These are phyloP conservation scores for Aspergillus sp. DNA, from an alignment of 2,329 filamentous ascomycete species.

Conservation along the genomic window DNA sequence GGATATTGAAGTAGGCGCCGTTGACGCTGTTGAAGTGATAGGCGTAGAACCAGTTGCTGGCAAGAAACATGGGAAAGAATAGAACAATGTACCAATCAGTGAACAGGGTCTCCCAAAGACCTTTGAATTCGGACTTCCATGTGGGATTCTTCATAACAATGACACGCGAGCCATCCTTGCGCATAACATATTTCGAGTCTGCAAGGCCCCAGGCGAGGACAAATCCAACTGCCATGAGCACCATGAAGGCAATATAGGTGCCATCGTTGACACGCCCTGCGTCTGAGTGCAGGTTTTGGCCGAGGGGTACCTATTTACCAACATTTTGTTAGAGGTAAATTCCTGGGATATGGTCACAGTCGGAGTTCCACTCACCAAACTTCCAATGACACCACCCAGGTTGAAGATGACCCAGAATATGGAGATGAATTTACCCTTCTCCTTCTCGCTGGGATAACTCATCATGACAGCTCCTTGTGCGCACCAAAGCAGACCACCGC, in stretches of 20 bases:
- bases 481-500: constrained; percentile 47
- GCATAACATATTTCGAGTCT: constrained; percentile 67
- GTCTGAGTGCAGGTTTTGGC: constrained; percentile 40
- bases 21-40: constrained; percentile 77
- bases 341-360: not conserved
- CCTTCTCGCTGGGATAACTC: constrained; percentile 74
- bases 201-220: constrained; percentile 64
- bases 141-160: constrained; percentile 89
- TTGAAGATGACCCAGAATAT: constrained; percentile 97
- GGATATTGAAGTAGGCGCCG: constrained; percentile 64
- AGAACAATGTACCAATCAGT: constrained; percentile 68
- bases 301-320: constrained; percentile 36
- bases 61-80: constrained; percentile 77
- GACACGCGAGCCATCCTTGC: constrained; percentile 71
- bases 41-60: constrained; percentile 75
- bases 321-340: not conserved
- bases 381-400: constrained; percentile 80
- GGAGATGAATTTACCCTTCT: constrained; percentile 84
- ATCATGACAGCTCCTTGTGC: constrained; percentile 57
- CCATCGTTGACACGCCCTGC: constrained; percentile 54
- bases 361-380: constrained; percentile 47
- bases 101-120: constrained; percentile 68
- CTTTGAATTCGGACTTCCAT: constrained; percentile 73
- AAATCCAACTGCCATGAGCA: constrained; percentile 73
- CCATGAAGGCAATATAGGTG: constrained; percentile 83